These are phyloP conservation scores for Spongospora subterranea DNA, from an alignment of 208 protist genomes.

Conservation along the genomic window DNA sequence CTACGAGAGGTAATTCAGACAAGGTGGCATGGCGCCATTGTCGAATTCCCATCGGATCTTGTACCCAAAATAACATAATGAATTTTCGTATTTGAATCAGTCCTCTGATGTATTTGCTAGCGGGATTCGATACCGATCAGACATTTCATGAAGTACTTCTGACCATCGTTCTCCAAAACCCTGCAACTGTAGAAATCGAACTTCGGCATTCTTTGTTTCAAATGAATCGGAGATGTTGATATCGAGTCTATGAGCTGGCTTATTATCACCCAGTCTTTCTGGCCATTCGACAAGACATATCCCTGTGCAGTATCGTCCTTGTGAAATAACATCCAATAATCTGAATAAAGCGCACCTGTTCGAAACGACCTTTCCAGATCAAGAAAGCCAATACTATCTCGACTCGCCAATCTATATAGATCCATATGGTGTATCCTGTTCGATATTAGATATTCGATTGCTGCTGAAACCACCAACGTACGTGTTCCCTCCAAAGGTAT, in stretches of 20 bases:
- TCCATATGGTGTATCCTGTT: neutral
- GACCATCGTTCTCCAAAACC: neutral
- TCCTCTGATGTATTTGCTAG: neutral
- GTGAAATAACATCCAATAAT: neutral
- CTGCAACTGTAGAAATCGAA: neutral
- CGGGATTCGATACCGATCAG: neutral
- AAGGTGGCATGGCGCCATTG: conserved; percentile 22
- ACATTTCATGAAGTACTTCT: neutral
- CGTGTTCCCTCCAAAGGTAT: neutral
- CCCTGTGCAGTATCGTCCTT: neutral
- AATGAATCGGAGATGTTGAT: neutral
- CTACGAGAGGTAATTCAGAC: conserved; percentile 36
- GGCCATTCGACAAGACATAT: neutral
- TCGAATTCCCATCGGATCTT: neutral
- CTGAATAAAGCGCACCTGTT: neutral
- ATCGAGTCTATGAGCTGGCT: neutral
- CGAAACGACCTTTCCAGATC: neutral
- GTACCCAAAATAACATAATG: conserved; percentile 12
- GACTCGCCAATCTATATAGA: neutral
- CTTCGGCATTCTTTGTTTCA: neutral
- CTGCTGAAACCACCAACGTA: neutral
- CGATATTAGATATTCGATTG: neutral
- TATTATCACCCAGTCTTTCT: neutral
- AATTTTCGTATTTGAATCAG: neutral
- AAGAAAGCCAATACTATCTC: neutral